Evolutionary conservation across 2,329 filamentous ascomycete genomes (phyloP).

Genomic region (Rhexocercosporidium sp.): DNA sequence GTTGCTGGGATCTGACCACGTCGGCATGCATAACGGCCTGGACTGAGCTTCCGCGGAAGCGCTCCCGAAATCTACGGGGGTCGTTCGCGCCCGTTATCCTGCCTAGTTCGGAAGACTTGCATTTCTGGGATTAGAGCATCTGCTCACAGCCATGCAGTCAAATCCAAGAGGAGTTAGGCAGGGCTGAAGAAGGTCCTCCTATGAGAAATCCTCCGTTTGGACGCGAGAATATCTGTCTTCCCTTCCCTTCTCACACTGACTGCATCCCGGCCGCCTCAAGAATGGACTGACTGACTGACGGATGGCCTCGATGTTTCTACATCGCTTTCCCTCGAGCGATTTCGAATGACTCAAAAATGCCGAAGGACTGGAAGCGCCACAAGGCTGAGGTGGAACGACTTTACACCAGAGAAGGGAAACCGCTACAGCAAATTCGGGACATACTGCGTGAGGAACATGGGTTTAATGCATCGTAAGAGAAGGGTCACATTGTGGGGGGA

Average conservation of each 20-base stretch:
- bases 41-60: slow-evolving; percentile 8
- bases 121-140: slow-evolving; percentile 8
- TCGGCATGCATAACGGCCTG: slow-evolving; percentile 8
- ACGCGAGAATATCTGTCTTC: not conserved
- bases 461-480: slow-evolving; percentile 30
- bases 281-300: slow-evolving; percentile 1
- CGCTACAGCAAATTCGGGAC: slow-evolving; percentile 26
- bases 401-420: slow-evolving; percentile 23
- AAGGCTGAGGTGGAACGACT: slow-evolving; percentile 29
- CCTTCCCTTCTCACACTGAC: slow-evolving; percentile 1
- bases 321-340: not conserved
- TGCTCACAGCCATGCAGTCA: slow-evolving; percentile 8
- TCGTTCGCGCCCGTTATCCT: not conserved
- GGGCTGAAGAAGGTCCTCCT: slow-evolving; percentile 13
- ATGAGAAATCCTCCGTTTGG: not conserved
- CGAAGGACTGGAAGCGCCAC: slow-evolving; percentile 28
- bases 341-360: slow-evolving; percentile 17
- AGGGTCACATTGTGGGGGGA: not conserved
- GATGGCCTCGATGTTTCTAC: slow-evolving; percentile 4
- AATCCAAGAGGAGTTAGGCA: slow-evolving; percentile 10
- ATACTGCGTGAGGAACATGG: slow-evolving; percentile 20
- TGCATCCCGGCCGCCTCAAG: not conserved
- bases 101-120: slow-evolving; percentile 7
- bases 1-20: slow-evolving; percentile 12
- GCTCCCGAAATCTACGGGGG: slow-evolving; percentile 7